phyloP scores from a whole-genome alignment of 352 stramenopile genomes.

The Phytopythium boreale region DNA sequence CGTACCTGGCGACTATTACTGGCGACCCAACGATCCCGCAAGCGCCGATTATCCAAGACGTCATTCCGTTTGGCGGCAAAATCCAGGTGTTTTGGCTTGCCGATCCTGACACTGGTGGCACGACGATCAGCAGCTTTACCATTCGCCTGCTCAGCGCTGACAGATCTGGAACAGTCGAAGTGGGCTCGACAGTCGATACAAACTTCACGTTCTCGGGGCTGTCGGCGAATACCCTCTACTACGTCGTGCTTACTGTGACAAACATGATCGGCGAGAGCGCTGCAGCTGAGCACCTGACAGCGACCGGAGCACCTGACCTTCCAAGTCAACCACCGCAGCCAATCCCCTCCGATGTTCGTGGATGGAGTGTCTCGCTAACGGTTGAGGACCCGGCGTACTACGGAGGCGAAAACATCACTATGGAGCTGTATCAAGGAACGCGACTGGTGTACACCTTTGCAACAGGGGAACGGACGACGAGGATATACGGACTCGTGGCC shows the following conservation, averaged over 20 bases:
- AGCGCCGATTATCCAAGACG: slow-evolving; percentile 14
- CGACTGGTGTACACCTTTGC: slow-evolving; percentile 21
- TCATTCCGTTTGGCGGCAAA: slow-evolving; percentile 33
- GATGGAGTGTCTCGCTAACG: slow-evolving; percentile 20
- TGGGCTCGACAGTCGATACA: not conserved
- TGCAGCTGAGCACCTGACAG: slow-evolving; percentile 5
- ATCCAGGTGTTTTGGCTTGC: slow-evolving; percentile 39
- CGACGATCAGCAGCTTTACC: slow-evolving; percentile 25
- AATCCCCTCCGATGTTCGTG: slow-evolving; percentile 14
- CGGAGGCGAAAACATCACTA: slow-evolving; percentile 32
- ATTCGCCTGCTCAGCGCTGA: slow-evolving; percentile 11
- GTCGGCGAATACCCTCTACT: slow-evolving; percentile 21
- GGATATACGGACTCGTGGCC: slow-evolving; percentile 32
- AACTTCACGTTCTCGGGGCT: slow-evolving; percentile 17
- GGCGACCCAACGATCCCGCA: slow-evolving; percentile 23
- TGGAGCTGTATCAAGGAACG: slow-evolving; percentile 28
- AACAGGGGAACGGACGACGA: slow-evolving; percentile 11
- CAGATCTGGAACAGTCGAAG: slow-evolving; percentile 7
- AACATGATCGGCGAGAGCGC: slow-evolving; percentile 23
- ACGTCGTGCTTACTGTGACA: slow-evolving; percentile 14
- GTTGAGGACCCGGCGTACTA: slow-evolving; percentile 26
- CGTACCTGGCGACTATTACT: slow-evolving; percentile 12
- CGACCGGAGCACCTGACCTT: slow-evolving; percentile 17
- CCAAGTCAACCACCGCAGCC: slow-evolving; percentile 19
- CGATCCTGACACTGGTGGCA: slow-evolving; percentile 41